Base-by-base conservation (phyloP, 768 basidiomycete species). In the Lanmaoa rubissima region DNA sequence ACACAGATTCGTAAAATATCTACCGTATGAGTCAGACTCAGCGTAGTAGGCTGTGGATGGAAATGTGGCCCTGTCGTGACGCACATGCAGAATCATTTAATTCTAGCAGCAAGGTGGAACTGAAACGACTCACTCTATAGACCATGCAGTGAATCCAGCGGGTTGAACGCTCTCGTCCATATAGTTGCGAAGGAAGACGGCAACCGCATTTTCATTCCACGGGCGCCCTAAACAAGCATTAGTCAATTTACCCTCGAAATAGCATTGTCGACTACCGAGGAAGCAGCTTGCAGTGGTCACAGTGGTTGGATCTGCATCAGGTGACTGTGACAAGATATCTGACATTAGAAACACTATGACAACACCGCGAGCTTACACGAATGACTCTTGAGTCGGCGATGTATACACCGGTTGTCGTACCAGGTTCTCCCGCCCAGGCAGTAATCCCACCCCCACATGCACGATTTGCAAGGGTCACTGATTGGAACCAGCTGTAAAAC, bases 371-470 rank as follows among this genome's bases (percentile, higher is more conserved):
- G 64, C 81, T 51, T 64, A 82, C 84, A 38, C 83, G 76, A 14
- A 83, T 83, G 53, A 87, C 81, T 3, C 65, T 73, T 0, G 84
- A 84, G 59, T 83, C 69, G 1, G 78, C 65, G 12, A 86, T 79
- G 63, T 83, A 86, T 8, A 81, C 81, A 2, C 83, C 83, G 55
- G 80, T 2, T 73, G 74, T 9, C 75, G 81, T 16, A 19, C 53
- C 57, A 16, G 10, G 4, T 14, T 78, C 79, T 4, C 86, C 85
- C 52, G 78, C 79, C 86, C 86, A 87, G 0, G 86, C 86, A 11
- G 79, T 79, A 16, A 87, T 76, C 1, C 84, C 85, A 3, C 86
- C 87, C 0, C 85, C 86, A 54, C 83, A 86, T 0, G 76, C 85
- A 19, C 86, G 79, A 52, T 82, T 85, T 4, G 86, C 85, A 2